These are phyloP conservation scores for Mimosa pudica DNA, from an alignment of 306 rosid genomes.

Conservation along the genomic window DNA sequence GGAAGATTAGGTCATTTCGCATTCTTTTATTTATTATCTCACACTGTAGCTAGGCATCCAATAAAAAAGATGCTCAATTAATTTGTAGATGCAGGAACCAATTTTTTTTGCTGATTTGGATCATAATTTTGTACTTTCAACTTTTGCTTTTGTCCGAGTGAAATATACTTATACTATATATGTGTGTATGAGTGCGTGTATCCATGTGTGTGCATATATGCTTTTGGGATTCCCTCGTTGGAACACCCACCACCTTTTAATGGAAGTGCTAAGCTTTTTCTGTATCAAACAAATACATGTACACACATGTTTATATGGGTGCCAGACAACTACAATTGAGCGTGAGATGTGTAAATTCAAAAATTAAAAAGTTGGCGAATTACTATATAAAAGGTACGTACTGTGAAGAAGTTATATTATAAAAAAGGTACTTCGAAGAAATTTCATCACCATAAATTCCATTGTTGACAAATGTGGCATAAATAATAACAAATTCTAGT, in stretches of 20 bases:
- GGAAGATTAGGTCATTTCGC: conserved; percentile 41
- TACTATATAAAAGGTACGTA: too few species aligned
- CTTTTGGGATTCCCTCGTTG: conserved; percentile 31
- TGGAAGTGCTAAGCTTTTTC: conserved; percentile 13
- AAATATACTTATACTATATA: not conserved
- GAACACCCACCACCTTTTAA: conserved; percentile 26
- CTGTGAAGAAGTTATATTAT: too few species aligned
- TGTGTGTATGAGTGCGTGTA: not conserved
- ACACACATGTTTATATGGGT: not conserved
- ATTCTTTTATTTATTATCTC: conserved; percentile 21
- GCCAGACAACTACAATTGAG: not conserved
- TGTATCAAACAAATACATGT: conserved; percentile 6
- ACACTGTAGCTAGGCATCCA: conserved; percentile 24
- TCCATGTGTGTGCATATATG: conserved; percentile 16
- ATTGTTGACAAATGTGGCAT: too few species aligned
- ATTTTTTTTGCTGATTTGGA: conserved; percentile 26
- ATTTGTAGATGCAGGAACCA: conserved; percentile 37
- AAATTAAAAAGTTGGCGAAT: not conserved
- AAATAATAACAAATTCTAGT: too few species aligned
- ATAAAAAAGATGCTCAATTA: conserved; percentile 34
- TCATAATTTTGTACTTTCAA: conserved; percentile 32
- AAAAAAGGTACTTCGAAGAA: too few species aligned
- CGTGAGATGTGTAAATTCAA: not conserved
- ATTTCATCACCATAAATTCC: too few species aligned
- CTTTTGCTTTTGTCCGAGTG: conserved; percentile 19